phyloP scores from a whole-genome alignment of 495 filamentous ascomycete genomes.

The Penicillium argentinense region DNA sequence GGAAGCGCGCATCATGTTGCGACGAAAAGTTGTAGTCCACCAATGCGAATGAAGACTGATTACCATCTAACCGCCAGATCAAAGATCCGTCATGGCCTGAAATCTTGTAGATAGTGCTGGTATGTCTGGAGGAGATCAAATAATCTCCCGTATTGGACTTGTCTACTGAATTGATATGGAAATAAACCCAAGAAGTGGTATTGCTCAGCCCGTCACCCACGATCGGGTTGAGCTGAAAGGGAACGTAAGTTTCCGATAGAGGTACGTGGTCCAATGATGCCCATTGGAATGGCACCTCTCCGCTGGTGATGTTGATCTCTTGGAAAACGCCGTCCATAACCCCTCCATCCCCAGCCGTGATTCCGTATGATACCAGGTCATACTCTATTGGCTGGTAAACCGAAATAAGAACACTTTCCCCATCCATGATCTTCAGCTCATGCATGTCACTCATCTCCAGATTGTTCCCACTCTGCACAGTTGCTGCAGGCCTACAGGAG shows the following conservation, averaged over 20 bases:
- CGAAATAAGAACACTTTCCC: neutral
- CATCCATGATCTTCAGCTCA: conserved; percentile 22
- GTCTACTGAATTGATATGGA: neutral
- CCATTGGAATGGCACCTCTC: conserved; percentile 28
- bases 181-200: neutral
- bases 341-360: conserved; percentile 15
- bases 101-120: neutral
- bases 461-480: neutral
- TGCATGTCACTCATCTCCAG: conserved; percentile 20
- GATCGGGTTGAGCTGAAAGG: neutral
- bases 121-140: neutral
- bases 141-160: neutral
- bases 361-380: conserved; percentile 15
- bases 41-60: neutral
- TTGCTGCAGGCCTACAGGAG: neutral
- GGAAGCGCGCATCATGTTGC: conserved; percentile 2
- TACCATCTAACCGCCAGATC: neutral
- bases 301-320: conserved; percentile 26
- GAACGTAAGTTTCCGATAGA: conserved; percentile 12
- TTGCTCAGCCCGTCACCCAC: neutral
- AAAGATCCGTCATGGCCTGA: neutral
- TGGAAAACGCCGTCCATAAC: conserved; percentile 24
- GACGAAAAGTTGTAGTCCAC: conserved; percentile 1
- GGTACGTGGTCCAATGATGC: conserved; percentile 22
- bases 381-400: conserved; percentile 10